These are phyloP conservation scores for Penicillium paxilli DNA, from an alignment of 495 filamentous ascomycete species.

Conservation along the genomic window DNA sequence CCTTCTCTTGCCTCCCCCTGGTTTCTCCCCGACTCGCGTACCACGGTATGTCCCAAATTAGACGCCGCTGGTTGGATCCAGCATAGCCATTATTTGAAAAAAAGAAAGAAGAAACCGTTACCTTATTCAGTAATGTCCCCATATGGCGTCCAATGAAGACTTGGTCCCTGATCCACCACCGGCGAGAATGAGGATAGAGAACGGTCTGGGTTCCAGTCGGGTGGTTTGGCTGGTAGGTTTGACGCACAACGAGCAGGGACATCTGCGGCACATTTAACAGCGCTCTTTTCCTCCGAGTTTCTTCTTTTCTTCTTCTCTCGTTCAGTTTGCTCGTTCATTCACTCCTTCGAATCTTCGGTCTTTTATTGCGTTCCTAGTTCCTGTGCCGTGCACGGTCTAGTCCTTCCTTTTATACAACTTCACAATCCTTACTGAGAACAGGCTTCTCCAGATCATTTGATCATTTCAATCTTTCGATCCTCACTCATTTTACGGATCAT, in stretches of 20 bases:
- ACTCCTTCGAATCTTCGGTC: slow-evolving; percentile 19
- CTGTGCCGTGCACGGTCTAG: slow-evolving; percentile 44
- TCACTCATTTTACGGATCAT: slow-evolving; percentile 15
- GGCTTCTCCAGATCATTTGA: slow-evolving; percentile 14
- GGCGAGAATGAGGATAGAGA: neutral
- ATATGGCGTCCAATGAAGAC: slow-evolving; percentile 3
- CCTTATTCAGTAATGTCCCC: neutral
- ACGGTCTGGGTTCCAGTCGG: slow-evolving; percentile 8
- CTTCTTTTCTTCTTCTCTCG: slow-evolving; percentile 5
- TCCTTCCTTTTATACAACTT: slow-evolving; percentile 24
- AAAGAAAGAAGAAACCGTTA: neutral
- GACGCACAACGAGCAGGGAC: slow-evolving; percentile 14
- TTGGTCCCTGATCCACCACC: neutral
- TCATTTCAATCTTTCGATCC: slow-evolving; percentile 1
- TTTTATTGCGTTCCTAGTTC: slow-evolving; percentile 26
- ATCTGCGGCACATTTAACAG: slow-evolving; percentile 13
- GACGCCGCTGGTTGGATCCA: neutral
- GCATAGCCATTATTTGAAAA: neutral
- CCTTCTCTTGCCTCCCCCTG: slow-evolving; percentile 14
- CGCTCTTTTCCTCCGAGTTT: slow-evolving; percentile 1
- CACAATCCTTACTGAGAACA: slow-evolving; percentile 24
- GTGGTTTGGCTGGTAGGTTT: slow-evolving; percentile 11
- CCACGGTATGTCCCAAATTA: neutral
- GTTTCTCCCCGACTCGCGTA: slow-evolving; percentile 1
- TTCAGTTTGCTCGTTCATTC: slow-evolving; percentile 13